Conservation (phyloP, 2,329 filamentous ascomycete genomes). For the Lojkania enalia region DNA sequence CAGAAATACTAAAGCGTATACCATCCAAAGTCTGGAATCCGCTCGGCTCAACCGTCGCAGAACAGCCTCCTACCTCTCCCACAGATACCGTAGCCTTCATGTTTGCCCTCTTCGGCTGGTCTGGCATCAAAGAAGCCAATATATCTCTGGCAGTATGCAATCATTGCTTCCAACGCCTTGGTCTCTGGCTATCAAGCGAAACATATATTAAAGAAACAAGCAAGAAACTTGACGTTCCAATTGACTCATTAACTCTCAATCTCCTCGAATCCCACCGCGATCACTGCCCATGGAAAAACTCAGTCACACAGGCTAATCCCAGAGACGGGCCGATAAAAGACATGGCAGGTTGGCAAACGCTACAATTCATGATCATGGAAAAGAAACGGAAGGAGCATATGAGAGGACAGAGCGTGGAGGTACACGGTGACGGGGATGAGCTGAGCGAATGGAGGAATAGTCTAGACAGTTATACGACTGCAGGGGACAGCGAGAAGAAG, state of each 20-base stretch:
- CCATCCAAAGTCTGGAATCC: constrained; percentile 27
- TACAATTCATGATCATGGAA: constrained; percentile 37
- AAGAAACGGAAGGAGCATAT: constrained; percentile 18
- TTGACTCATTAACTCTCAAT: constrained; percentile 39
- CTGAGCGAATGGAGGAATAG: constrained; percentile 14
- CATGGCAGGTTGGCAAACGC: constrained; percentile 42
- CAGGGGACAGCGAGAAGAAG: constrained; percentile 17
- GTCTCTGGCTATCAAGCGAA: constrained; percentile 81
- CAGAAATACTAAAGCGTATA: constrained; percentile 30
- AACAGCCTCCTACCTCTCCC: constrained; percentile 22
- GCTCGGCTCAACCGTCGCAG: constrained; percentile 15
- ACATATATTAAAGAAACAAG: constrained; percentile 38
- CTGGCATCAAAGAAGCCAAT: constrained; percentile 60
- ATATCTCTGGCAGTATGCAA: constrained; percentile 78
- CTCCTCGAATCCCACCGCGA: constrained; percentile 45
- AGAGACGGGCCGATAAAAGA: constrained; percentile 34
- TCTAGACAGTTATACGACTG: constrained; percentile 21
- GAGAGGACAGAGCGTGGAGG: constrained; percentile 28
- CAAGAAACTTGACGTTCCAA: constrained; percentile 34
- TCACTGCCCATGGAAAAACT: constrained; percentile 48
- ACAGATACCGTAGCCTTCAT: constrained; percentile 33
- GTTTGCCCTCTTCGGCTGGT: constrained; percentile 53
- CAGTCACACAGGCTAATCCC: constrained; percentile 35
- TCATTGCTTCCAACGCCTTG: constrained; percentile 84
- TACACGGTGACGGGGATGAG: constrained; percentile 25